phyloP scores from a whole-genome alignment of 768 basidiomycete species.

The Mycena rebaudengoi region DNA sequence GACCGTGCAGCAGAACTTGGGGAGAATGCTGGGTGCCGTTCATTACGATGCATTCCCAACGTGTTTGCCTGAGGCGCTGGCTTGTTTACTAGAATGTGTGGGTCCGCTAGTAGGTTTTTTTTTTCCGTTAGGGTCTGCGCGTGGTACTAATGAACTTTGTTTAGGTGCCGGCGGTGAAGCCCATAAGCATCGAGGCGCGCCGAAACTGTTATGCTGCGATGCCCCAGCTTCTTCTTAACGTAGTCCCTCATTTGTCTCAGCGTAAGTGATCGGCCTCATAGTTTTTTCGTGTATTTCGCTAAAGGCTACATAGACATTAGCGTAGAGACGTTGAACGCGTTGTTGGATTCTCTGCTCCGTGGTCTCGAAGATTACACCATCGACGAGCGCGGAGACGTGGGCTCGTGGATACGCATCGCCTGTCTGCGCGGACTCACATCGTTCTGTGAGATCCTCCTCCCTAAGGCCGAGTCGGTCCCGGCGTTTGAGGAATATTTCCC shows the following conservation, averaged over 20 bases:
- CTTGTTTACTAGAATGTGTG: conserved; percentile 68
- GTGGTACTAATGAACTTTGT: conserved; percentile 25
- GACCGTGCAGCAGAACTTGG: conserved; percentile 76
- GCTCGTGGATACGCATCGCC: conserved; percentile 91
- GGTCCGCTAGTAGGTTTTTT: conserved; percentile 55
- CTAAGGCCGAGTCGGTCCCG: conserved; percentile 47
- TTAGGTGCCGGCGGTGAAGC: conserved; percentile 25
- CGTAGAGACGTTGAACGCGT: conserved; percentile 49
- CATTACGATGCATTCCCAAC: conserved; percentile 67
- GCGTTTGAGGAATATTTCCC: conserved; percentile 70
- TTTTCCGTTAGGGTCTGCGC: conserved; percentile 25
- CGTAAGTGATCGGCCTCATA: conserved; percentile 50
- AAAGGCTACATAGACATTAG: conserved; percentile 53
- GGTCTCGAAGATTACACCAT: conserved; percentile 91
- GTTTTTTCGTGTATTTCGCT: conserved; percentile 11
- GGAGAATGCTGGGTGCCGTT: conserved; percentile 71
- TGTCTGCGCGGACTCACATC: conserved; percentile 73
- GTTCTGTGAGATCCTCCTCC: conserved; percentile 60
- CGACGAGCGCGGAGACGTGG: conserved; percentile 96
- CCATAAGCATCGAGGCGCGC: conserved; percentile 50
- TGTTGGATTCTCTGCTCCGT: conserved; percentile 66
- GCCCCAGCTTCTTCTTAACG: conserved; percentile 55
- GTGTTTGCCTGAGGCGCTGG: conserved; percentile 61
- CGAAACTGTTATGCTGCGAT: conserved; percentile 54
- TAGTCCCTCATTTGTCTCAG: conserved; percentile 50